Conservation (phyloP, 345 rosid genomes). For the Populus euphratica region DNA sequence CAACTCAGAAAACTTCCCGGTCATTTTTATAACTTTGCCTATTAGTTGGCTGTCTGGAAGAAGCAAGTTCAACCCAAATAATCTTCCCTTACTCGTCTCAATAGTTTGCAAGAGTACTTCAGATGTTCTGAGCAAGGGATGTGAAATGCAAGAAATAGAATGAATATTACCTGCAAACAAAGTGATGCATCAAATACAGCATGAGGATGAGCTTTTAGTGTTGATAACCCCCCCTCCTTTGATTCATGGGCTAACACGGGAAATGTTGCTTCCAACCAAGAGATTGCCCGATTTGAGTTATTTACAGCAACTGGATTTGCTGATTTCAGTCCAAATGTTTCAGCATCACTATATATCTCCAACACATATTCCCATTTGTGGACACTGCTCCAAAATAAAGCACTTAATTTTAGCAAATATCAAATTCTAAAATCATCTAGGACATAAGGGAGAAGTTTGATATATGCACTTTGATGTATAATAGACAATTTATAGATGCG, state of each 20-base stretch:
- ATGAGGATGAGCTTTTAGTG: constrained; percentile 65
- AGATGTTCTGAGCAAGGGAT: not conserved
- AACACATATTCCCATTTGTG: constrained; percentile 75
- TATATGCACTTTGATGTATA: not conserved
- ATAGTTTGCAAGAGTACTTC: not conserved
- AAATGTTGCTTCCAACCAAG: constrained; percentile 93
- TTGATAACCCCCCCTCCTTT: constrained; percentile 37
- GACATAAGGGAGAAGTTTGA: not conserved
- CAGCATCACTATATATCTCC: constrained; percentile 86
- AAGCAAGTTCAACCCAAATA: not conserved
- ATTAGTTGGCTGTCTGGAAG: not conserved
- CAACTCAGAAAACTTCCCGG: not conserved
- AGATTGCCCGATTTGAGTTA: constrained; percentile 76
- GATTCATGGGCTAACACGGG: constrained; percentile 64
- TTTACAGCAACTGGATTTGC: constrained; percentile 53
- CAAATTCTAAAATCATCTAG: not conserved
- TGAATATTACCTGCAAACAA: constrained; percentile 71
- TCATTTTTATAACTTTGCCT: not conserved
- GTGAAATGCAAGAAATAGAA: not conserved
- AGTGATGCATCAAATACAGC: constrained; percentile 80
- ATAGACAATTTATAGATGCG: not conserved
- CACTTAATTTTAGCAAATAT: constrained; percentile 17
- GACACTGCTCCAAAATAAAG: constrained; percentile 46
- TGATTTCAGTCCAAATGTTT: constrained; percentile 64
- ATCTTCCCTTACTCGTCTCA: not conserved